These are phyloP conservation scores for Graphilbum sp. DNA, from an alignment of 2,329 filamentous ascomycete genomes.

Conservation along the genomic window DNA sequence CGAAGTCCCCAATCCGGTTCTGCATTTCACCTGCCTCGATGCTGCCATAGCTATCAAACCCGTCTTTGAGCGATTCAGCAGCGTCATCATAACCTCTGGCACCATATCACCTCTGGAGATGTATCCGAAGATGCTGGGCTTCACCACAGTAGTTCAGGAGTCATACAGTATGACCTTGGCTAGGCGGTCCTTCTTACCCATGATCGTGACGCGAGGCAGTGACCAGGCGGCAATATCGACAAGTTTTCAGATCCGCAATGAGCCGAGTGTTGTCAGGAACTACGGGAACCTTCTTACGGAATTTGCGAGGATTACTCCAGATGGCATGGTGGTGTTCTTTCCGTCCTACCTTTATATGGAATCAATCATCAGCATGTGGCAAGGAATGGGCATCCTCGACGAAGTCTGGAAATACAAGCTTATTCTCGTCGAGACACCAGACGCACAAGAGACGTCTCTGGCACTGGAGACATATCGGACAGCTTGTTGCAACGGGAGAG, in stretches of 20 bases:
- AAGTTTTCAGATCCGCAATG: constrained; percentile 87
- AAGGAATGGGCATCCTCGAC: constrained; percentile 94
- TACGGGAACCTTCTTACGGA: constrained; percentile 89
- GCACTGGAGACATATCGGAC: constrained; percentile 94
- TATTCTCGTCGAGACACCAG: constrained; percentile 92
- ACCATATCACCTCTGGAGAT: constrained; percentile 95
- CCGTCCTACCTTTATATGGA: constrained; percentile 99
- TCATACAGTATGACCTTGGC: constrained; percentile 96
- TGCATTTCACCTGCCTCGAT: constrained; percentile 93
- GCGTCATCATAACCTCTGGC: constrained; percentile 95
- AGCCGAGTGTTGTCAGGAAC: constrained; percentile 91
- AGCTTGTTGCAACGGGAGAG: constrained; percentile 91
- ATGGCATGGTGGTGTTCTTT: constrained; percentile 98
- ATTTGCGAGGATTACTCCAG: constrained; percentile 88
- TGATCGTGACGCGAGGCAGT: constrained; percentile 91
- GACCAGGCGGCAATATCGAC: constrained; percentile 90
- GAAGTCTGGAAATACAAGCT: constrained; percentile 99
- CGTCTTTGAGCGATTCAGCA: constrained; percentile 93
- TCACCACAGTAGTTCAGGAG: constrained; percentile 82
- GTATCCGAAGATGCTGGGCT: constrained; percentile 97
- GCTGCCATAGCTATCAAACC: constrained; percentile 96
- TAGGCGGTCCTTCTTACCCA: constrained; percentile 84
- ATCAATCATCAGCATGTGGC: constrained; percentile 97
- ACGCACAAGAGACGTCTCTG: constrained; percentile 90
- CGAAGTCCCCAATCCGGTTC: constrained; percentile 87